Conservation (phyloP, 2,329 filamentous ascomycete genomes). For the Aspergillus tamarii region DNA sequence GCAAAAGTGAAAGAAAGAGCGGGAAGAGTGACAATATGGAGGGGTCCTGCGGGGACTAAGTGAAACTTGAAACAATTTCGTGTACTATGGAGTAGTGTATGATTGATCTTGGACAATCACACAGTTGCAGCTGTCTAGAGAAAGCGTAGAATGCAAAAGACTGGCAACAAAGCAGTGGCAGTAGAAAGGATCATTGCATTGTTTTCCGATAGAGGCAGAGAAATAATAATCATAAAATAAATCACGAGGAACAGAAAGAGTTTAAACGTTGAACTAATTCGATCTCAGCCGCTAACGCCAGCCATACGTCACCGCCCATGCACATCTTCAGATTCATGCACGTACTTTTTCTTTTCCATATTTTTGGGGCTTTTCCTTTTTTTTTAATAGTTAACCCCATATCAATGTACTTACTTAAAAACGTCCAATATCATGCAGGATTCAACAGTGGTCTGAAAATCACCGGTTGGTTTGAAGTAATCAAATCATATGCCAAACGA, state of each 20-base stretch:
- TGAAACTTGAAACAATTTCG: slow-evolving; percentile 4
- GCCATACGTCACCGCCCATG: slow-evolving; percentile 1
- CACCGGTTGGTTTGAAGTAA: too few species aligned
- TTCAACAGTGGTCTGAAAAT: too few species aligned
- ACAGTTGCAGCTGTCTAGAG: neutral
- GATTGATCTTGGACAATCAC: neutral
- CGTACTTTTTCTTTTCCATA: neutral
- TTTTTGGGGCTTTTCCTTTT: neutral
- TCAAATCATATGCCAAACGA: too few species aligned
- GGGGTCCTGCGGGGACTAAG: neutral
- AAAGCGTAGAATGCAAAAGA: neutral
- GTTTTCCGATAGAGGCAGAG: neutral
- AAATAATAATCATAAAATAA: neutral
- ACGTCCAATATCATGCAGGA: too few species aligned
- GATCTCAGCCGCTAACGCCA: neutral
- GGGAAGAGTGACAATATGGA: slow-evolving; percentile 4
- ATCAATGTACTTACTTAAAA: too few species aligned
- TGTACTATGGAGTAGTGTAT: neutral
- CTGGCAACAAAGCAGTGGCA: neutral
- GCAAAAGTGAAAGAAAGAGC: neutral
- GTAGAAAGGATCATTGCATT: neutral
- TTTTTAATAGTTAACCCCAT: neutral
- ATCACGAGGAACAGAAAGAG: neutral
- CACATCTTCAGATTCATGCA: neutral
- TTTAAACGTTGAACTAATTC: neutral